Evolutionary conservation across 176 grass and related monocot genomes (phyloP).

Genomic region (Triticum monococcum): DNA sequence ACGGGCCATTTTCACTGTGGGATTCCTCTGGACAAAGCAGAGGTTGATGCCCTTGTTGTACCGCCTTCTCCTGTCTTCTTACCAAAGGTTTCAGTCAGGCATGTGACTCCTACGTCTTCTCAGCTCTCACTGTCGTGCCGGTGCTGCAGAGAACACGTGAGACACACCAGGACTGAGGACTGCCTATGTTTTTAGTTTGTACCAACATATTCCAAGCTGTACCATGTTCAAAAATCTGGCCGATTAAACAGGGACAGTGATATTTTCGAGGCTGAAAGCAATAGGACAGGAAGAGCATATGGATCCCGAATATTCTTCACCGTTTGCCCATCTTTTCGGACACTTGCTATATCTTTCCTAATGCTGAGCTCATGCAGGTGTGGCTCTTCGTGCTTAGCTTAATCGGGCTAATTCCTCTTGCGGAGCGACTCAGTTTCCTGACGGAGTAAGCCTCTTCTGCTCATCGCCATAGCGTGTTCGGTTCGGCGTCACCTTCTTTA

Average conservation of each 20-base stretch:
- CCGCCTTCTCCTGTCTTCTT: not conserved
- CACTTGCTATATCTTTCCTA: not conserved
- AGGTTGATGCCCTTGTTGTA: not conserved
- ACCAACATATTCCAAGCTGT: not conserved
- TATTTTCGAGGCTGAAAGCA: not conserved
- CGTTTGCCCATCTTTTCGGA: not conserved
- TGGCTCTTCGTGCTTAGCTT: conserved; percentile 90
- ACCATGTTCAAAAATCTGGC: not conserved
- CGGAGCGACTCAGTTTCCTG: conserved; percentile 92
- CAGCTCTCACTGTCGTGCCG: not conserved
- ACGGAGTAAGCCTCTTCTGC: conserved; percentile 61
- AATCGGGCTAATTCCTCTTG: conserved; percentile 77
- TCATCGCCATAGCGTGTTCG: not conserved
- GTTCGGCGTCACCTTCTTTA: not conserved
- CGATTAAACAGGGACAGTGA: not conserved
- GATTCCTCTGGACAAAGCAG: not conserved
- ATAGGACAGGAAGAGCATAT: not conserved
- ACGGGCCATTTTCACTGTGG: not conserved
- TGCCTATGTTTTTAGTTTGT: no score
- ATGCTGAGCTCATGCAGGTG: conserved; percentile 41
- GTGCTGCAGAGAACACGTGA: not conserved
- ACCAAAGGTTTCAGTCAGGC: not conserved
- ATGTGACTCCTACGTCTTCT: conserved; percentile 12
- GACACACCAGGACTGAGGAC: not conserved
- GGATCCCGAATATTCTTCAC: not conserved